These are phyloP conservation scores for Auricularia cornea DNA, from an alignment of 768 basidiomycete genomes.

Conservation along the genomic window DNA sequence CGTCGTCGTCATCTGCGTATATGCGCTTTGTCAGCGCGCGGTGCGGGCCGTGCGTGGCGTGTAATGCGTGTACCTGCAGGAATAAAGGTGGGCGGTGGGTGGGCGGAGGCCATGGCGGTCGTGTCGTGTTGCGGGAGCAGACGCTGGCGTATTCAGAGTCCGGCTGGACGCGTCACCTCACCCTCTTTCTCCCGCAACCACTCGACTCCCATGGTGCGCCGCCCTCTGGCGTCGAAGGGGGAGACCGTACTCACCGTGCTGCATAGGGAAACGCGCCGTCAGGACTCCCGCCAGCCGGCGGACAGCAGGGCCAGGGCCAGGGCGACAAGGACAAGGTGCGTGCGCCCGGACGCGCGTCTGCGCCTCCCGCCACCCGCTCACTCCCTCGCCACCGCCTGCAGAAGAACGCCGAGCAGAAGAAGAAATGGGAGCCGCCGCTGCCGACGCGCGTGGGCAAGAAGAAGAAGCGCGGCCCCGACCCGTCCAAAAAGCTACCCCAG, in stretches of 20 bases:
- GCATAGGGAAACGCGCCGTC: slow-evolving; percentile 69
- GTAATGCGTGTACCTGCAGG: slow-evolving; percentile 51
- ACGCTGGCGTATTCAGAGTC: background rate
- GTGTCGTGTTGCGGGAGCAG: slow-evolving; percentile 8
- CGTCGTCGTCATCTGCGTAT: slow-evolving; percentile 73
- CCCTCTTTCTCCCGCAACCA: background rate
- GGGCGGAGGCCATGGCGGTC: slow-evolving; percentile 2
- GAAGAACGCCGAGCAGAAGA: slow-evolving; percentile 54
- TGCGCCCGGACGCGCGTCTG: background rate
- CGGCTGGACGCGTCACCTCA: slow-evolving; percentile 1
- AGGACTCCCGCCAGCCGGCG: slow-evolving; percentile 33
- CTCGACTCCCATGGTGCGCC: background rate
- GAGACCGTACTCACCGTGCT: background rate
- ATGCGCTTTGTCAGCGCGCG: slow-evolving; percentile 3
- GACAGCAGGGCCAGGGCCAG: slow-evolving; percentile 30
- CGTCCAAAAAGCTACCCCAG: slow-evolving; percentile 84
- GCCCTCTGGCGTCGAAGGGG: background rate
- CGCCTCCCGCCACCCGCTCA: background rate
- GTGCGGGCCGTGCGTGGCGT: background rate
- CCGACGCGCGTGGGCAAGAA: slow-evolving; percentile 97
- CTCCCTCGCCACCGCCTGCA: background rate
- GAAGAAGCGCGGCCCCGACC: slow-evolving; percentile 88
- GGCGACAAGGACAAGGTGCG: slow-evolving; percentile 36
- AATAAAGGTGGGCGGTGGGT: slow-evolving; percentile 39
- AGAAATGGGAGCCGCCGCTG: slow-evolving; percentile 98